Percentiles rank a stretch among this genome's conserved stretches.
Evolutionary conservation across 768 basidiomycete genomes (phyloP).

Genomic region (Leccinum rimulosum): DNA sequence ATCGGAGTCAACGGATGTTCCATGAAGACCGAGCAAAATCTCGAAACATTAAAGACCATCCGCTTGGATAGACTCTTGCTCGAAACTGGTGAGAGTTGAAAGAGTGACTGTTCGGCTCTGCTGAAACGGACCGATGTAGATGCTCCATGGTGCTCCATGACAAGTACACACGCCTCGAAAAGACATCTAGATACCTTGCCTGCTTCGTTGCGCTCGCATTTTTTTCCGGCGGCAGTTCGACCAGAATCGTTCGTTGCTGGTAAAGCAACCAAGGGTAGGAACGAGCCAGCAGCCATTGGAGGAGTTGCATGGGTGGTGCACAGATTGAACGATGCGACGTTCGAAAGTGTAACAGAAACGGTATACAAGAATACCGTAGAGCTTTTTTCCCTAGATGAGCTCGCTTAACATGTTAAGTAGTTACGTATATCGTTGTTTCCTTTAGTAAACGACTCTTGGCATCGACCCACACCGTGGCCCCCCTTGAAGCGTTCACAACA

Average conservation of each 20-base stretch:
- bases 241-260: slow-evolving; percentile 59
- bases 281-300: slow-evolving; percentile 66
- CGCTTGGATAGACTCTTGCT: slow-evolving; percentile 60
- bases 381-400: slow-evolving; percentile 53
- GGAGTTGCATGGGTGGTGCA: slow-evolving; percentile 73
- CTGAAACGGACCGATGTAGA: slow-evolving; percentile 37
- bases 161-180: slow-evolving; percentile 62
- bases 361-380: slow-evolving; percentile 64
- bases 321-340: slow-evolving; percentile 38
- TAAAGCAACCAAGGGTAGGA: slow-evolving; percentile 70
- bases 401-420: neutral
- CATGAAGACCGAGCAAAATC: slow-evolving; percentile 67
- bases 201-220: slow-evolving; percentile 41
- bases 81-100: slow-evolving; percentile 58
- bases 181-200: slow-evolving; percentile 49
- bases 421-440: slow-evolving; percentile 14
- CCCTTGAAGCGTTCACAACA: neutral
- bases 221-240: slow-evolving; percentile 50
- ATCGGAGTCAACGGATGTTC: slow-evolving; percentile 72
- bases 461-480: neutral
- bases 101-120: neutral
- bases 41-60: slow-evolving; percentile 54
- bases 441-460: neutral
- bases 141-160: slow-evolving; percentile 73
- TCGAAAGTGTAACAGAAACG: slow-evolving; percentile 54